Conservation (phyloP, 768 basidiomycete genomes). For the Hericium coralloides region DNA sequence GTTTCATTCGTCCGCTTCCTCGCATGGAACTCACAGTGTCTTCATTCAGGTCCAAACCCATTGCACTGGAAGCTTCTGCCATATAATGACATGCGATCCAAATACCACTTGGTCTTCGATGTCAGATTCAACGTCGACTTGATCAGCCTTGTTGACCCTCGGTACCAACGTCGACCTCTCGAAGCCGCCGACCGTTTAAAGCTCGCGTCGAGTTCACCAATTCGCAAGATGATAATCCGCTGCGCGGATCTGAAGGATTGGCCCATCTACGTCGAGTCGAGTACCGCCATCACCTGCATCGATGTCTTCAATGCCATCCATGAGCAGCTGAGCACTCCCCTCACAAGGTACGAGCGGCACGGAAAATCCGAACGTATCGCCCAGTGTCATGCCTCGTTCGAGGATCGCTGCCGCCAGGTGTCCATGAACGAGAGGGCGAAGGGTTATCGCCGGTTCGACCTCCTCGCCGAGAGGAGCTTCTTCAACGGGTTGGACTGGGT, state of each 20-base stretch:
- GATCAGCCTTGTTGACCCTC: conserved; percentile 18
- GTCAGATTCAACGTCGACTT: conserved; percentile 25
- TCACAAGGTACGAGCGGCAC: conserved; percentile 36
- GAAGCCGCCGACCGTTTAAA: conserved; percentile 32
- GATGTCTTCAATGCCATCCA: conserved; percentile 56
- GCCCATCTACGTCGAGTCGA: conserved; percentile 32
- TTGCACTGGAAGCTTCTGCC: conserved; percentile 44
- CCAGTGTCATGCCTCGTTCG: conserved; percentile 33
- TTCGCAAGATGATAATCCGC: conserved; percentile 42
- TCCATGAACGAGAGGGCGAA: conserved; percentile 25
- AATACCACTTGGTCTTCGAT: conserved; percentile 40
- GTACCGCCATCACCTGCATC: conserved; percentile 37
- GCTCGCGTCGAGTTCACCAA: conserved; percentile 31
- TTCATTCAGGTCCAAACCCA: conserved; percentile 26
- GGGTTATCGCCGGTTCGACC: conserved; percentile 52
- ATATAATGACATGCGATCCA: conserved; percentile 24
- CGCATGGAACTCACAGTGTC: neutral
- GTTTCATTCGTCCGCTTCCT: no score
- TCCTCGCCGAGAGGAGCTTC: conserved; percentile 40
- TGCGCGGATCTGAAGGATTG: conserved; percentile 32
- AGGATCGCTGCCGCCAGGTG: conserved; percentile 26
- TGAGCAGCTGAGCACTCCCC: conserved; percentile 33
- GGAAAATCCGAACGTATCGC: conserved; percentile 14
- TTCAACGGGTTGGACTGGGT: conserved; percentile 38
- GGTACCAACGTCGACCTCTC: conserved; percentile 20